Evolutionary conservation across 2,329 filamentous ascomycete genomes (phyloP).

Genomic region (Diplodia seriata): DNA sequence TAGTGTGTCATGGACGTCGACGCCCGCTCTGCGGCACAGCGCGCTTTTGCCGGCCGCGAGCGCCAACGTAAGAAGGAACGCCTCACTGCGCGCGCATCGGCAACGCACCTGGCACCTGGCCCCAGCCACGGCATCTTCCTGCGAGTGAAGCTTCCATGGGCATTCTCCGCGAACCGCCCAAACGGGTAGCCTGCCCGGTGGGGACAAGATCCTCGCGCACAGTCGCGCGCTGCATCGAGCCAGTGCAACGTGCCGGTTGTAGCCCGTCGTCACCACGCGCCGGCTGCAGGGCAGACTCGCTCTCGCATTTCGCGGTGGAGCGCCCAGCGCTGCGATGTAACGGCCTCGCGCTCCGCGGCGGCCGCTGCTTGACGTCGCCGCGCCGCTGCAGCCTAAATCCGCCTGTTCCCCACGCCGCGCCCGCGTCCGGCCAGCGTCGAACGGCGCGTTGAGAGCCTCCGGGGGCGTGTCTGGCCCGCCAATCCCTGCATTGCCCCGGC

Average conservation of each 20-base stretch:
- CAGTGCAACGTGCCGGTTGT: slow-evolving; percentile 18
- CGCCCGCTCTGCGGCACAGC: slow-evolving; percentile 26
- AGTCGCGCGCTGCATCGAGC: slow-evolving; percentile 9
- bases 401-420: slow-evolving; percentile 1
- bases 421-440: not conserved
- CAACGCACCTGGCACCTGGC: slow-evolving; percentile 17
- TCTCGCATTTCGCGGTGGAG: slow-evolving; percentile 17
- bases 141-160: slow-evolving; percentile 29
- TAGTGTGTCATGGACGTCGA: slow-evolving; percentile 24
- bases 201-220: slow-evolving; percentile 27
- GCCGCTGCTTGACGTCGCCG: slow-evolving; percentile 17
- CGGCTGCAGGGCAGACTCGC: slow-evolving; percentile 3
- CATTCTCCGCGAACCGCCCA: slow-evolving; percentile 28
- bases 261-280: slow-evolving; percentile 4
- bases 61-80: slow-evolving; percentile 28
- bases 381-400: slow-evolving; percentile 18
- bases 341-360: not conserved
- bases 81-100: slow-evolving; percentile 23
- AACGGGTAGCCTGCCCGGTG: slow-evolving; percentile 25
- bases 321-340: slow-evolving; percentile 18
- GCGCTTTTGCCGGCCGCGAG: slow-evolving; percentile 25
- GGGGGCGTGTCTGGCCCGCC: slow-evolving; percentile 4
- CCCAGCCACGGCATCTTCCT: slow-evolving; percentile 29
- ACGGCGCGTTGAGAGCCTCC: slow-evolving; percentile 19
- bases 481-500: slow-evolving; percentile 8